Evolutionary conservation across 176 grass and related monocot species (phyloP).

Genomic region (Avena eriantha): DNA sequence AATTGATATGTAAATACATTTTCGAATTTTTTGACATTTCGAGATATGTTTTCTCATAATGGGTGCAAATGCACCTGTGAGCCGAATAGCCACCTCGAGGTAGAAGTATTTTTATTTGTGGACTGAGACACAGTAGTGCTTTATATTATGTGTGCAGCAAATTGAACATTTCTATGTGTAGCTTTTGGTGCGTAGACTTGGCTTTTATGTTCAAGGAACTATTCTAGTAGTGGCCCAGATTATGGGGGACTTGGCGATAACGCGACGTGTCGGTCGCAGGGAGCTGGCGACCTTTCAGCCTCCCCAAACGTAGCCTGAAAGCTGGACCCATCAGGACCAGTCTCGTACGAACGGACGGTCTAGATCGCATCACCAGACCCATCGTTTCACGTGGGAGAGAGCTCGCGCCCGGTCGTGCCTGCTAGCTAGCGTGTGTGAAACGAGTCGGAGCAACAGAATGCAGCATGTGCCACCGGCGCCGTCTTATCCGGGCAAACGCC

Average conservation of each 20-base stretch:
- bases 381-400: background rate
- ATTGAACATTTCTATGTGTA: constrained; percentile 3
- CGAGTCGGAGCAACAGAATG: background rate
- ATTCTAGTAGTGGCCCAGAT: constrained; percentile 3
- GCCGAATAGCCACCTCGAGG: too few species aligned
- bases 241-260: constrained; percentile 9
- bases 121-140: too few species aligned
- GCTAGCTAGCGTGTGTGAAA: background rate
- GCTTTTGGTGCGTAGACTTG: background rate
- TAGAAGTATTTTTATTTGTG: too few species aligned
- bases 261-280: constrained; percentile 57
- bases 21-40: too few species aligned
- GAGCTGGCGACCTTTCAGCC: background rate
- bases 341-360: constrained; percentile 17
- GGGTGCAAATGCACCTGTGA: too few species aligned
- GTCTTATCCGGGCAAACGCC: background rate
- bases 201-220: background rate
- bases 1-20: too few species aligned
- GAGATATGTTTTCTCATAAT: too few species aligned
- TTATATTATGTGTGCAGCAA: background rate
- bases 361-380: background rate
- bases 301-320: constrained; percentile 30
- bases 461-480: background rate
- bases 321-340: constrained; percentile 22
- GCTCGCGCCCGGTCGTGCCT: background rate